These are phyloP conservation scores for Calonectria henricotiae DNA, from an alignment of 2,329 filamentous ascomycete species.

Conservation along the genomic window DNA sequence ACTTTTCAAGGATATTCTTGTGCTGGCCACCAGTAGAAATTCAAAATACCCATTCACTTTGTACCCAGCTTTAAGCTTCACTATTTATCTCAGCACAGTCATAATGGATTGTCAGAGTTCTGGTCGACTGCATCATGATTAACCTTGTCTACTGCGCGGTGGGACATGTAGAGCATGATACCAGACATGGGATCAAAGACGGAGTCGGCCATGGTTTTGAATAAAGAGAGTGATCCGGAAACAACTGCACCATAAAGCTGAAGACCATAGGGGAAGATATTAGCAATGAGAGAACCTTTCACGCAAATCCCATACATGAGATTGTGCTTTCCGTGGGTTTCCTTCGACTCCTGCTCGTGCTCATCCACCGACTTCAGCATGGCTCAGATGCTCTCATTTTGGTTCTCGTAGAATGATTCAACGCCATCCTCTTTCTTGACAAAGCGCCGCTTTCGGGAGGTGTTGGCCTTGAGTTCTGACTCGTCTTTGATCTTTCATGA, in stretches of 20 bases:
- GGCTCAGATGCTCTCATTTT: conserved; percentile 23
- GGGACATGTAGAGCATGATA: conserved; percentile 27
- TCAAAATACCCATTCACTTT: too few relatives aligned
- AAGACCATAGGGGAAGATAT: conserved; percentile 4
- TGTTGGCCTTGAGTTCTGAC: background rate
- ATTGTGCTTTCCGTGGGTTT: conserved; percentile 16
- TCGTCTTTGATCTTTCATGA: conserved; percentile 10
- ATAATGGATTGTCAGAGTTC: too few relatives aligned
- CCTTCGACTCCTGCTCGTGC: conserved; percentile 20
- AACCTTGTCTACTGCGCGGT: conserved; percentile 21
- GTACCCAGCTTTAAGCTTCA: too few relatives aligned
- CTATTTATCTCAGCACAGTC: too few relatives aligned
- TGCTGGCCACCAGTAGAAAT: too few relatives aligned
- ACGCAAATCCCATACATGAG: conserved; percentile 19
- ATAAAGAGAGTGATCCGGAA: conserved; percentile 21
- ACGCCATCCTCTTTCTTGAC: background rate
- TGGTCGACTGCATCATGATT: too few relatives aligned
- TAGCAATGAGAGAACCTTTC: conserved; percentile 19
- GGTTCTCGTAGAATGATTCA: conserved; percentile 21
- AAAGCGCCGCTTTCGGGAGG: conserved; percentile 8
- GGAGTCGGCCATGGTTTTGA: conserved; percentile 26
- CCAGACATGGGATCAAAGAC: conserved; percentile 27
- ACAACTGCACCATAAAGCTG: conserved; percentile 2
- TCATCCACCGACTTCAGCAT: conserved; percentile 27
- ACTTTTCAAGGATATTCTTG: too few relatives aligned